Evolutionary conservation across 2,329 filamentous ascomycete genomes (phyloP), one percentile per base, ranked within the genome.

Genomic region (Myriosclerotinia duriaeana): DNA sequence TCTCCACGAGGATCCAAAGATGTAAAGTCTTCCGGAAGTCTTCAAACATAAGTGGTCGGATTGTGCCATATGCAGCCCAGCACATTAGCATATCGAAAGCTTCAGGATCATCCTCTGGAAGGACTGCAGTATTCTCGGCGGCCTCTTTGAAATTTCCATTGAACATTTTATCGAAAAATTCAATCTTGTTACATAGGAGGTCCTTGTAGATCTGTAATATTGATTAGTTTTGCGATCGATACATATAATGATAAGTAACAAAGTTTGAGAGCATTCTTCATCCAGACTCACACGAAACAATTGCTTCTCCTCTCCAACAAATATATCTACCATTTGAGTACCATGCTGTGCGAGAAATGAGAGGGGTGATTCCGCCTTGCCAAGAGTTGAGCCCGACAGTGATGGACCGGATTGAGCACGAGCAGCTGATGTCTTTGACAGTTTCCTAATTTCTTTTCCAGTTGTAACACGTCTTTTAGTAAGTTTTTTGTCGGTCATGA

Each of bases 111-210:
- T 70, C 67, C 42, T 70, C 66, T 9, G 67, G 68, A 38, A 71
- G 58, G 2, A 17, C 40, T 2, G 66, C 67, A 0, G 17, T 48
- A 8, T 56, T 64, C 3, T 59, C 36, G 0, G 12, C 48, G 11
- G 68, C 53, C n/a, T 71, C 64, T 26, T 42, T 50, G 20, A 69
- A 71, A 0, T 46, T 40, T 20, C 61, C 55, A 7, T 54, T 40
- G 50, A 70, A 70, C 67, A 72, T 69, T 46, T 66, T 70, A 12
- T 64, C 50, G 40, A 70, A 71, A 26, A 67, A 71, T 0, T 69
- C 66, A 26, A 71, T 42, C 26, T 68, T 69, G 17, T 63, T 56
- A 65, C 64, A 69, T 2, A 69, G 30, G 1, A 63, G 30, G 4
- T 50, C 34, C 14, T 68, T 67, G 46, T 70, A 52, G 42, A 53